phyloP scores from a whole-genome alignment of 1,284 basidiomycete genomes.

The Phellinidium pouzarii region DNA sequence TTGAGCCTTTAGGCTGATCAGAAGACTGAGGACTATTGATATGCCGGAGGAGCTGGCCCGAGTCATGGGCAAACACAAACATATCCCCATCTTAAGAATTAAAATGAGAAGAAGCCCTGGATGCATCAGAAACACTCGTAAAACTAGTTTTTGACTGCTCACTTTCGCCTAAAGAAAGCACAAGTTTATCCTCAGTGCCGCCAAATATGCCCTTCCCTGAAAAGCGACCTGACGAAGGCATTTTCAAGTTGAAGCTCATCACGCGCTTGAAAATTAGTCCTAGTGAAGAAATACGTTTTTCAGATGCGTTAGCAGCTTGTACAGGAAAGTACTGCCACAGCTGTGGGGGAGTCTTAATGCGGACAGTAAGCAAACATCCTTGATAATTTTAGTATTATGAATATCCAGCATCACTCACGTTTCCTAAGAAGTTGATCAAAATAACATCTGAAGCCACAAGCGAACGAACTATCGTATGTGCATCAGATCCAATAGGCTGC shows the following conservation, averaged over 20 bases:
- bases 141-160: neutral
- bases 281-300: slow-evolving; percentile 4
- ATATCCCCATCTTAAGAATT: slow-evolving; percentile 9
- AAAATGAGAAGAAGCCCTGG: neutral
- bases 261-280: slow-evolving; percentile 9
- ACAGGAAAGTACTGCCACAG: slow-evolving; percentile 10
- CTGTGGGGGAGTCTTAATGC: slow-evolving; percentile 17
- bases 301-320: neutral
- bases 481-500: slow-evolving; percentile 9
- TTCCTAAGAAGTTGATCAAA: slow-evolving; percentile 14
- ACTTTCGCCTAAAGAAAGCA: slow-evolving; percentile 13
- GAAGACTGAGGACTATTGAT: neutral
- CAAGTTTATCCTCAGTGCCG: slow-evolving; percentile 6
- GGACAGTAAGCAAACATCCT: neutral
- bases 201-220: slow-evolving; percentile 13
- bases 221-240: slow-evolving; percentile 7
- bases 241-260: slow-evolving; percentile 7
- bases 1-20: neutral
- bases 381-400: neutral
- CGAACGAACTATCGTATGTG: slow-evolving; percentile 2
- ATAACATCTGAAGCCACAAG: neutral
- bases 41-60: slow-evolving; percentile 9
- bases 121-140: neutral
- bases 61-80: slow-evolving; percentile 8
- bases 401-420: neutral